Evolutionary conservation across 345 rosid genomes (phyloP).

Genomic region (Linum lewisii): DNA sequence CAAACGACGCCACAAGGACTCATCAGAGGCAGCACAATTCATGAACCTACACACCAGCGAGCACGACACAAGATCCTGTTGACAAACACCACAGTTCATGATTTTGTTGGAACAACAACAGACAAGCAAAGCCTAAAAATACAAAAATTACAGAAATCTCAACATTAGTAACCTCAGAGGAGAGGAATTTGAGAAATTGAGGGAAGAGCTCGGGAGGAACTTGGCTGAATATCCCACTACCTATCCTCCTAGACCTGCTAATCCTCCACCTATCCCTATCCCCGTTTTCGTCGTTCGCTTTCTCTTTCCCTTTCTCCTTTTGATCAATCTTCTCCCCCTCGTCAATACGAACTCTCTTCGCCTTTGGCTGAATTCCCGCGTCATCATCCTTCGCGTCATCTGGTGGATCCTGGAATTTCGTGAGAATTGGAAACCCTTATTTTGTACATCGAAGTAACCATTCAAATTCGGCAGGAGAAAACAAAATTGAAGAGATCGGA

Average conservation of each 20-base stretch:
- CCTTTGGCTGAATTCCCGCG: conserved; percentile 29
- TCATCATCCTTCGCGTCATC: conserved; percentile 20
- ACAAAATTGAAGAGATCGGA: not conserved
- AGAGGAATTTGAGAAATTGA: conserved; percentile 80
- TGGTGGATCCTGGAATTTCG: not conserved
- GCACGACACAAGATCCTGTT: conserved; percentile 82
- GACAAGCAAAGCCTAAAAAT: not conserved
- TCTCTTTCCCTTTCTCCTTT: conserved; percentile 11
- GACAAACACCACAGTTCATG: not conserved
- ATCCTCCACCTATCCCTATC: not conserved
- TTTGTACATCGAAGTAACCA: not conserved
- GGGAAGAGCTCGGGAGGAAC: conserved; percentile 74
- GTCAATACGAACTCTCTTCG: conserved; percentile 37
- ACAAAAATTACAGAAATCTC: not conserved
- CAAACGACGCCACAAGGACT: conserved; percentile 93
- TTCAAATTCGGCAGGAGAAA: not conserved
- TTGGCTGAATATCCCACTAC: conserved; percentile 58
- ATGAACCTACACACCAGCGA: conserved; percentile 70
- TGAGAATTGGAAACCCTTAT: not conserved
- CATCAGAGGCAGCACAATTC: conserved; percentile 71
- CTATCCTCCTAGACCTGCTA: conserved; percentile 33
- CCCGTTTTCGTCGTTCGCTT: conserved; percentile 1
- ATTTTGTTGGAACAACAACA: not conserved
- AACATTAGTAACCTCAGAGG: conserved; percentile 56
- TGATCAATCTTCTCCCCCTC: conserved; percentile 11